Percentiles rank a stretch among this genome's conserved stretches.
These are phyloP conservation scores for Myriangium duriaei DNA, from an alignment of 2,329 filamentous ascomycete species.

Conservation along the genomic window DNA sequence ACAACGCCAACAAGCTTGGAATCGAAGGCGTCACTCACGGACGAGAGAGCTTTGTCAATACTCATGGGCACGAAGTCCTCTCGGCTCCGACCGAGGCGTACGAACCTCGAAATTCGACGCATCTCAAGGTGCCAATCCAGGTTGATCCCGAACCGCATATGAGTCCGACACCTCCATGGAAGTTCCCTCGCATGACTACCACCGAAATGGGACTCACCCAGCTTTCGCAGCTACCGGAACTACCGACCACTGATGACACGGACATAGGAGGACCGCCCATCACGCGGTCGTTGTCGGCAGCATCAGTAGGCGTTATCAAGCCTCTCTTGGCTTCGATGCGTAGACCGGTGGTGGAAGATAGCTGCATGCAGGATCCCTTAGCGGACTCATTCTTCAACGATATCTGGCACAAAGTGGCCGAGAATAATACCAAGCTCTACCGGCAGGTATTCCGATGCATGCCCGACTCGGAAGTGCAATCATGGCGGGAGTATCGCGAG, in stretches of 20 bases:
- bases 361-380: constrained; percentile 90
- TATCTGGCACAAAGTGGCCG: constrained; percentile 74
- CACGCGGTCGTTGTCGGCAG: constrained; percentile 41
- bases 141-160: constrained; percentile 10
- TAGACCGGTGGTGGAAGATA: constrained; percentile 62
- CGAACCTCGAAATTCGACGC: constrained; percentile 2
- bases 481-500: constrained; percentile 86
- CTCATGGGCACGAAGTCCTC: constrained; percentile 55
- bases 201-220: constrained; percentile 56
- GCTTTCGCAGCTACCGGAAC: constrained; percentile 55
- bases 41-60: constrained; percentile 42
- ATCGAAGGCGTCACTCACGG: constrained; percentile 19
- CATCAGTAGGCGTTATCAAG: constrained; percentile 33
- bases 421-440: constrained; percentile 92
- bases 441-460: constrained; percentile 90
- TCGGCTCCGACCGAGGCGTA: constrained; percentile 4
- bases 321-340: constrained; percentile 53
- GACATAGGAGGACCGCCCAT: constrained; percentile 69
- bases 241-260: constrained; percentile 62
- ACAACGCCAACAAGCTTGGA: constrained; percentile 50
- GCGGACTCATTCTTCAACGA: constrained; percentile 72
- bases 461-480: constrained; percentile 87
- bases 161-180: constrained; percentile 43
- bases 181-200: constrained; percentile 47
- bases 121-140: constrained; percentile 1